Evolutionary conservation across 495 filamentous ascomycete species (phyloP).

Genomic region (Podospora appendiculata): DNA sequence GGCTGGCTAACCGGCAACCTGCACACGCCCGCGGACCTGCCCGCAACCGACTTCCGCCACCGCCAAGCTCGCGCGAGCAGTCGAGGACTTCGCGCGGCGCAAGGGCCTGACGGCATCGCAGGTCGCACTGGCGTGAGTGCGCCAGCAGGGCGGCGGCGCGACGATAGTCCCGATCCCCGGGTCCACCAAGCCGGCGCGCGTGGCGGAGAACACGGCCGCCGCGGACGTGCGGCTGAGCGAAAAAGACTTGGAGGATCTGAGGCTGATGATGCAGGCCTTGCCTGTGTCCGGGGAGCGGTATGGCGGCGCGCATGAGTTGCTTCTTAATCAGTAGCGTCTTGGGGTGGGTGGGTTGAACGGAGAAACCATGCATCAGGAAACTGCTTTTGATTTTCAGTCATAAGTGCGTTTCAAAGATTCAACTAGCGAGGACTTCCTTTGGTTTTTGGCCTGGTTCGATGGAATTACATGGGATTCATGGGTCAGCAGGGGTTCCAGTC

Average conservation of each 20-base stretch:
- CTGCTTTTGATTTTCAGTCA: too few relatives aligned
- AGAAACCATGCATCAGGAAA: too few relatives aligned
- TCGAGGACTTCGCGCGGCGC: constrained; percentile 65
- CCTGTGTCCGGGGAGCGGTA: too few relatives aligned
- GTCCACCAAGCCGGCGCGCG: constrained; percentile 45
- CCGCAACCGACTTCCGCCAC: constrained; percentile 38
- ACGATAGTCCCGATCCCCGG: constrained; percentile 53
- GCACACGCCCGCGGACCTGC: constrained; percentile 55
- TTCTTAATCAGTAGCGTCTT: too few relatives aligned
- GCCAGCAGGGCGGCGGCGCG: constrained; percentile 43
- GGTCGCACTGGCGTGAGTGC: constrained; percentile 41
- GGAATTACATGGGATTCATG: too few relatives aligned
- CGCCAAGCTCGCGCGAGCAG: constrained; percentile 55
- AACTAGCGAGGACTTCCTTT: too few relatives aligned
- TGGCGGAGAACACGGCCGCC: constrained; percentile 51
- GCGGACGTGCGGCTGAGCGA: constrained; percentile 36
- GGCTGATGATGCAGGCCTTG: background rate
- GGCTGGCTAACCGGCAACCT: constrained; percentile 59
- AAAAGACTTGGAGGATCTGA: constrained; percentile 44
- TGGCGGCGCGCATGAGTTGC: too few relatives aligned
- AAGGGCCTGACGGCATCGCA: constrained; percentile 54
- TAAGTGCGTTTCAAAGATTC: too few relatives aligned
- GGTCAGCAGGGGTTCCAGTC: too few relatives aligned
- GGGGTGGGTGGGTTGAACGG: too few relatives aligned
- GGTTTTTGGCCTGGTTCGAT: too few relatives aligned